A percentile compares a stretch with the other conserved stretches of the same genome.
These are phyloP conservation scores for Antitrichia curtipendula DNA, from an alignment of 225 moss, liverwort and hornwort species.

Conservation along the genomic window DNA sequence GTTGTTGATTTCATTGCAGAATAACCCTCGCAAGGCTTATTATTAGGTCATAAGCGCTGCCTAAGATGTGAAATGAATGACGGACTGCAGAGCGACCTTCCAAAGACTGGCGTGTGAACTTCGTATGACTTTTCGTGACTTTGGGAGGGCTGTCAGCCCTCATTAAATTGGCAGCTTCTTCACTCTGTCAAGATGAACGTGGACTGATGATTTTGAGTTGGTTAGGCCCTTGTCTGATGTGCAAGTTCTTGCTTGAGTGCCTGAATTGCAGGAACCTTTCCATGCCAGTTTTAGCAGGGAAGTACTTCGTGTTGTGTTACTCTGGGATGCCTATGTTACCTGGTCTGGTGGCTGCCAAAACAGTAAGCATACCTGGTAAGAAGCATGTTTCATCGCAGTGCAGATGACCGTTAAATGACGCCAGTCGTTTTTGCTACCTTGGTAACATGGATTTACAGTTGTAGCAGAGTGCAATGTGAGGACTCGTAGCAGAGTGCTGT, in stretches of 20 bases:
- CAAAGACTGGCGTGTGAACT: neutral
- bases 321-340: constrained; percentile 1
- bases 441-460: neutral
- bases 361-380: neutral
- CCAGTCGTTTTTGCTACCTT: neutral
- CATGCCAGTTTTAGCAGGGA: neutral
- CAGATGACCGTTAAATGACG: neutral
- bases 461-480: neutral
- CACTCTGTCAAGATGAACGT: neutral
- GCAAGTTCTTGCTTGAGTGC: neutral
- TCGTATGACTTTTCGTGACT: neutral
- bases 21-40: constrained; percentile 94
- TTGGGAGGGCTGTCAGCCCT: neutral
- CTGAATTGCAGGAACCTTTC: neutral
- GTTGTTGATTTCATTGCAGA: constrained; percentile 43
- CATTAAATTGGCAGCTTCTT: neutral
- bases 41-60: constrained; percentile 33
- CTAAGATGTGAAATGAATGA: neutral
- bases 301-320: constrained; percentile 1
- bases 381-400: neutral
- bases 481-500: neutral
- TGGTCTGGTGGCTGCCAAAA: neutral
- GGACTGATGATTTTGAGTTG: neutral
- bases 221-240: neutral
- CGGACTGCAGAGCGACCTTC: neutral